phyloP scores from a whole-genome alignment of 768 basidiomycete species.

The Sistotremastrum niveocremeum region DNA sequence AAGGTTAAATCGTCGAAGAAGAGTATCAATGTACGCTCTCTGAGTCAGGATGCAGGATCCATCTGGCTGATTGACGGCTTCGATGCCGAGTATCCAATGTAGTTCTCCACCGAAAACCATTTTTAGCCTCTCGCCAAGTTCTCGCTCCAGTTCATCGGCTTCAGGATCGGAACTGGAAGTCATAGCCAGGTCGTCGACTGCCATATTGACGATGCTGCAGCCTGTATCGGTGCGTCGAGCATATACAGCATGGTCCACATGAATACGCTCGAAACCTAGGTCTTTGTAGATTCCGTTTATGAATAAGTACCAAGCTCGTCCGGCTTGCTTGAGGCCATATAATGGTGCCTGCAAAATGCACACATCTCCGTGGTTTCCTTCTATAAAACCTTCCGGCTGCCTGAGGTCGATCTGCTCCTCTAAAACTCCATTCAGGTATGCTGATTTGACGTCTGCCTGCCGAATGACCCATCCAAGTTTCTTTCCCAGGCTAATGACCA shows the following conservation, averaged over 20 bases:
- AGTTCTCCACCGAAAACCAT: too few relatives aligned
- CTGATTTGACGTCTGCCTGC: constrained; percentile 28
- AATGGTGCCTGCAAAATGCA: constrained; percentile 13
- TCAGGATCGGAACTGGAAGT: constrained; percentile 7
- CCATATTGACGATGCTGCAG: constrained; percentile 17
- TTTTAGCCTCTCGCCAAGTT: too few relatives aligned
- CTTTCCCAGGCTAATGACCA: constrained; percentile 24
- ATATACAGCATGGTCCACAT: constrained; percentile 23
- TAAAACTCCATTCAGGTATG: constrained; percentile 24
- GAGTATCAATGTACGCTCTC: too few relatives aligned
- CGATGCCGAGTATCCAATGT: too few relatives aligned
- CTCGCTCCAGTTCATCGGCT: constrained; percentile 12
- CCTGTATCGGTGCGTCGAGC: constrained; percentile 5
- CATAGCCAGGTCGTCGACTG: constrained; percentile 23
- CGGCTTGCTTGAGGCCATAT: constrained; percentile 26
- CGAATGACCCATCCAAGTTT: constrained; percentile 20
- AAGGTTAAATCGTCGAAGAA: too few relatives aligned
- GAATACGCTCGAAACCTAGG: constrained; percentile 18
- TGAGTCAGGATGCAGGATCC: too few relatives aligned
- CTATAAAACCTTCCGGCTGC: too few relatives aligned
- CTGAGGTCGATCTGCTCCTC: constrained; percentile 17
- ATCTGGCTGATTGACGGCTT: too few relatives aligned
- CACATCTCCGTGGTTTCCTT: too few relatives aligned
- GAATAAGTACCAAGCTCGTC: constrained; percentile 22
- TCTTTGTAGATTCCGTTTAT: constrained; percentile 15